Percentiles rank a stretch among this genome's conserved stretches.
These are phyloP conservation scores for Cryptococcus sp. DNA, from an alignment of 1,284 basidiomycete species.

Conservation along the genomic window DNA sequence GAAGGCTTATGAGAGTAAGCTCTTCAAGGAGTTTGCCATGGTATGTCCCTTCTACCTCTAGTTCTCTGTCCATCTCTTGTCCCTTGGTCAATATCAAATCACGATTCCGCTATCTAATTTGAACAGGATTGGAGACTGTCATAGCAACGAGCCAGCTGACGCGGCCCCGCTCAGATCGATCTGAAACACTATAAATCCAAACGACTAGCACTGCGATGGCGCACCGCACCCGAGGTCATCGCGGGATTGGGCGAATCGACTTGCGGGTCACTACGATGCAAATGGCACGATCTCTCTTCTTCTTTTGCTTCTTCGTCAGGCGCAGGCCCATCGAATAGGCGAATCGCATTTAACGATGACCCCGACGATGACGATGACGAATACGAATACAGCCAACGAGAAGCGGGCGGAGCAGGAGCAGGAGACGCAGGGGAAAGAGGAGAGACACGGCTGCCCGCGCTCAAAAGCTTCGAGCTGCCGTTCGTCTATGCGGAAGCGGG, in stretches of 20 bases:
- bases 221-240: conserved; percentile 84
- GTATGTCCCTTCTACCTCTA: conserved; percentile 23
- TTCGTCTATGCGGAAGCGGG: conserved; percentile 83
- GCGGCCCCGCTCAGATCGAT: conserved; percentile 62
- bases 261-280: conserved; percentile 83
- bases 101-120: neutral
- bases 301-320: neutral
- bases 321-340: conserved; percentile 1
- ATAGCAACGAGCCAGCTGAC: conserved; percentile 9
- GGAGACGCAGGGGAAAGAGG: conserved; percentile 1
- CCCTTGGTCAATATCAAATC: too few species aligned
- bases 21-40: conserved; percentile 88
- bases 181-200: conserved; percentile 91
- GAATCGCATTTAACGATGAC: neutral
- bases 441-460: conserved; percentile 39
- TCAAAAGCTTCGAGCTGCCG: conserved; percentile 77
- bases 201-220: conserved; percentile 88
- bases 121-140: neutral
- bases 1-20: conserved; percentile 77
- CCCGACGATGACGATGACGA: conserved; percentile 25
- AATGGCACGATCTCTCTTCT: conserved; percentile 57
- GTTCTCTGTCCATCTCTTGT: too few species aligned
- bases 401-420: conserved; percentile 12
- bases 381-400: neutral
- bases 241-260: conserved; percentile 78